Conservation (phyloP, 345 rosid genomes). For the Jatropha curcas region DNA sequence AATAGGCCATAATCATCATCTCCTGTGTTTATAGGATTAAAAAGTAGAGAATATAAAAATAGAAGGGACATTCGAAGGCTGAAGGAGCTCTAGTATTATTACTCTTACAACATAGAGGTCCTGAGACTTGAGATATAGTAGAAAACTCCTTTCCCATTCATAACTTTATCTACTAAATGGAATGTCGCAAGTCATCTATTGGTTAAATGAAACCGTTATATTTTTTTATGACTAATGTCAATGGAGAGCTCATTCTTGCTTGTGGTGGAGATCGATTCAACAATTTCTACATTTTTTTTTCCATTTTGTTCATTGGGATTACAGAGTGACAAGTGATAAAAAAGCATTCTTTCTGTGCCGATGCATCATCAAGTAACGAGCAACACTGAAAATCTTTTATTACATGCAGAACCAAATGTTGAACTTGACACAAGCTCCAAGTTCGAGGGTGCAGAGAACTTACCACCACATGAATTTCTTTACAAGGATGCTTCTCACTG, state of each 20-base stretch:
- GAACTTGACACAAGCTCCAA: constrained; percentile 37
- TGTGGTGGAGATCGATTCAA: not conserved
- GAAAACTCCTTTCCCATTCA: not conserved
- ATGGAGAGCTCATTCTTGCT: not conserved
- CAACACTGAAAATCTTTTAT: not conserved
- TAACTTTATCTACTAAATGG: not conserved
- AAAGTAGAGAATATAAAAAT: not conserved
- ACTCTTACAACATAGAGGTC: not conserved
- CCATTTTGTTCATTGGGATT: not conserved
- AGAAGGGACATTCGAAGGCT: not conserved
- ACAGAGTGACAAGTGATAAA: not conserved
- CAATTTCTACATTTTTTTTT: not conserved
- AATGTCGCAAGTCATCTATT: not conserved
- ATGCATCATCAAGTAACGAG: not conserved
- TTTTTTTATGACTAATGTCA: not conserved
- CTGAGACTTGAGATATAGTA: not conserved
- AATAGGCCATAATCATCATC: not conserved
- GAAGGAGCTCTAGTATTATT: not conserved
- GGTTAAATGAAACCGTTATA: not conserved
- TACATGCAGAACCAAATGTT: constrained; percentile 41
- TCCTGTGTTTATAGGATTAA: not conserved
- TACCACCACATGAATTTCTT: constrained; percentile 61
- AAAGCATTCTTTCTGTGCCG: not conserved
- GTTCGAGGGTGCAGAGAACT: constrained; percentile 25
- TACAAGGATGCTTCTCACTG: constrained; percentile 51